phyloP scores from a whole-genome alignment of 106 monocot species.

The Allium sativum region DNA sequence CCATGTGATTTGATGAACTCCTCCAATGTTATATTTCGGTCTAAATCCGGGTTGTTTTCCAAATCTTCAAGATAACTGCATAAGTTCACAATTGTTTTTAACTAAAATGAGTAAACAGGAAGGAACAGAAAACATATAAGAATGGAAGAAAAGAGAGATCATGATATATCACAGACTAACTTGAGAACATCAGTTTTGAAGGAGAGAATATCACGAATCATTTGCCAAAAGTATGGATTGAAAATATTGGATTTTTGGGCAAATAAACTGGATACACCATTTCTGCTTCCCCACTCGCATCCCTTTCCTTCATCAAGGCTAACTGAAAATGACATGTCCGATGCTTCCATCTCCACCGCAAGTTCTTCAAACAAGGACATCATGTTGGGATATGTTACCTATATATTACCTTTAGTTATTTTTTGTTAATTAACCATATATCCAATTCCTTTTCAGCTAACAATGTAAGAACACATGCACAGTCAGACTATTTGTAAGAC shows the following conservation, averaged over 20 bases:
- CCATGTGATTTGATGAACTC: conserved; percentile 69
- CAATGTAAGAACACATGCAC: too few species aligned
- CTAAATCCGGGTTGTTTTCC: conserved; percentile 68
- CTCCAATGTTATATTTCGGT: conserved; percentile 60
- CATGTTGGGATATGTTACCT: conserved; percentile 97
- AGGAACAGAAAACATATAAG: not conserved
- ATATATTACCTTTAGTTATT: not conserved
- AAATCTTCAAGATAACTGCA: conserved; percentile 70
- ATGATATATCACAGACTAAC: conserved; percentile 17
- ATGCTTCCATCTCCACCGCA: conserved; percentile 67
- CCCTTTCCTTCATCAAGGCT: conserved; percentile 65
- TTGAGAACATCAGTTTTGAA: conserved; percentile 61
- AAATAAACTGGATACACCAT: conserved; percentile 51
- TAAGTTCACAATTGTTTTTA: not conserved
- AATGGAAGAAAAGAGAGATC: not conserved
- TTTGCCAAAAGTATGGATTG: conserved; percentile 62
- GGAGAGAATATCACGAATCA: conserved; percentile 62
- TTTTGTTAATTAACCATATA: too few species aligned
- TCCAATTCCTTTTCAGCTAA: too few species aligned
- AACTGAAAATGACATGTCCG: conserved; percentile 88
- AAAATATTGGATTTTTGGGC: conserved; percentile 72
- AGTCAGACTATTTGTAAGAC: too few species aligned
- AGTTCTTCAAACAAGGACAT: conserved; percentile 66
- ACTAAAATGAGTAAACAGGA: not conserved
- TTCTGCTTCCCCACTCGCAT: conserved; percentile 87